Percentiles rank a stretch among this genome's conserved stretches.
These are phyloP conservation scores for Escallonia rubra DNA, from an alignment of 129 eudicot genomes.

Conservation along the genomic window DNA sequence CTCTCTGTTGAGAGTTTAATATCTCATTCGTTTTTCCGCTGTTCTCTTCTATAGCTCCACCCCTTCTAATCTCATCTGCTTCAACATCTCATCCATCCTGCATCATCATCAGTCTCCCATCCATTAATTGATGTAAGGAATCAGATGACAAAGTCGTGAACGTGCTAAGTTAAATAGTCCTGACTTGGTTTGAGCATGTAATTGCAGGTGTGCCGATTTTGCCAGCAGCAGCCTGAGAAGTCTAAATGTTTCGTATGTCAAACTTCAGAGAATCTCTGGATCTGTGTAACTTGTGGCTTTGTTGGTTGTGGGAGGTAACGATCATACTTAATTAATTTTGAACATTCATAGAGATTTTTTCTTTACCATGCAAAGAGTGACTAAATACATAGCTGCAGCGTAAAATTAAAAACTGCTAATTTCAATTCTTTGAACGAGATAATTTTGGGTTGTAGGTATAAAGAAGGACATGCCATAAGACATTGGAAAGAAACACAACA, in stretches of 20 bases:
- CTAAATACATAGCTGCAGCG: background rate
- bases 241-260: slow-evolving; percentile 84
- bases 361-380: background rate
- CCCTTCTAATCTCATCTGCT: no score
- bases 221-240: slow-evolving; percentile 97
- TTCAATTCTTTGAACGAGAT: slow-evolving; percentile 1
- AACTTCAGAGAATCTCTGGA: slow-evolving; percentile 94
- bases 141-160: no score
- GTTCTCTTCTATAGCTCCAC: no score
- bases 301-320: slow-evolving; percentile 93
- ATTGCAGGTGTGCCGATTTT: slow-evolving; percentile 88
- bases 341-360: background rate
- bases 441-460: slow-evolving; percentile 48
- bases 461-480: slow-evolving; percentile 71
- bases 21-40: no score
- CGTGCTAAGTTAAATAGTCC: no score
- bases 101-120: no score
- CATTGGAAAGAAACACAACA: slow-evolving; percentile 99
- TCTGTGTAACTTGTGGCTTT: slow-evolving; percentile 92
- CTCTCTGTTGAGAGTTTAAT: no score
- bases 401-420: no score
- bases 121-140: no score
- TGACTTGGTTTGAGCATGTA: slow-evolving; percentile 7
- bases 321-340: background rate
- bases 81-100: no score